phyloP scores from a whole-genome alignment of 108 stramenopile species.

The Schizochytrium sp. region DNA sequence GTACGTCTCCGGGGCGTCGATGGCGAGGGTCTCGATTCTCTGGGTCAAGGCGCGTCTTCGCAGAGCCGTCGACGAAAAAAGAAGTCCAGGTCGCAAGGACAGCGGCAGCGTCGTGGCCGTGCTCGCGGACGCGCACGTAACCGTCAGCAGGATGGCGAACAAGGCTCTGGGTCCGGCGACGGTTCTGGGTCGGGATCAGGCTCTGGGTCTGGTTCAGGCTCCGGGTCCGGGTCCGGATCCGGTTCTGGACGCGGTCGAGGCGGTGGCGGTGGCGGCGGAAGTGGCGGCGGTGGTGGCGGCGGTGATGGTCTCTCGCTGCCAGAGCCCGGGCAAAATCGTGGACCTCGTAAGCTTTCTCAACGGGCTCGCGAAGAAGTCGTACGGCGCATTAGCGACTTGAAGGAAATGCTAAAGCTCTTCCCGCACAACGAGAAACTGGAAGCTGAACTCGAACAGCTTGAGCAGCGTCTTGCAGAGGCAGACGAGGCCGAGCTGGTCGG shows the following conservation, averaged over 20 bases:
- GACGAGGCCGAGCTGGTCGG: neutral
- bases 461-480: neutral
- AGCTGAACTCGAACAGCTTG: neutral
- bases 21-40: neutral
- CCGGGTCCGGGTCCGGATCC: neutral
- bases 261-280: slow-evolving; percentile 1
- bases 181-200: neutral
- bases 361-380: neutral
- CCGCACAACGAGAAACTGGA: slow-evolving; percentile 11
- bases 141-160: neutral
- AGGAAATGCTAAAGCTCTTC: slow-evolving; percentile 3
- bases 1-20: neutral
- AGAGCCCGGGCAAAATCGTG: neutral
- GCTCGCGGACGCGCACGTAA: neutral
- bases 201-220: neutral
- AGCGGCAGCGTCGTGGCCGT: neutral
- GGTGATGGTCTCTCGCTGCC: neutral
- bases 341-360: neutral
- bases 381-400: neutral
- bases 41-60: neutral
- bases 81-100: neutral
- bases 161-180: neutral
- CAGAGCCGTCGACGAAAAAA: neutral
- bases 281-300: neutral
- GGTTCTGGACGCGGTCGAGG: neutral